Evolutionary conservation across 352 stramenopile species (phyloP).

Genomic region (Saprolegnia diclina): DNA sequence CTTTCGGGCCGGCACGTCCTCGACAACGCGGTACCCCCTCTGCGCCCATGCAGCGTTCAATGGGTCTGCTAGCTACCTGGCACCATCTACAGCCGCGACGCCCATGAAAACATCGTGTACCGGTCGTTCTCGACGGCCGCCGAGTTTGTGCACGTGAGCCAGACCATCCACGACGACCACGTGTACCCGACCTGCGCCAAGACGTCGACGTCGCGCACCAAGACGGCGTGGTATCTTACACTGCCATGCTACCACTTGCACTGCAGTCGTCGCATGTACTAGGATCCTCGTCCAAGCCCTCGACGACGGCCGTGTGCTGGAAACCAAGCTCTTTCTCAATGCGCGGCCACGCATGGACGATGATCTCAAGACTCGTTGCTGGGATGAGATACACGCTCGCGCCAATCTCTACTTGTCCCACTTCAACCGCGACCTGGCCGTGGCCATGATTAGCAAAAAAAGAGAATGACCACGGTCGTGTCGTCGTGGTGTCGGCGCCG

Average conservation of each 20-base stretch:
- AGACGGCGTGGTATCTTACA: neutral
- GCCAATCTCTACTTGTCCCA: neutral
- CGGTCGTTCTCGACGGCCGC: neutral
- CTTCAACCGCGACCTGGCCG: neutral
- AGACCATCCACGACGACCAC: neutral
- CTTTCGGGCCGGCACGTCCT: neutral
- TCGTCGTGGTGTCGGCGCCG: slow-evolving; percentile 89
- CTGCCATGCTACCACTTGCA: too few species aligned
- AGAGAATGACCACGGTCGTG: slow-evolving; percentile 88
- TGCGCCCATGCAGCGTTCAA: neutral
- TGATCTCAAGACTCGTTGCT: neutral
- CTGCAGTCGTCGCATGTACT: neutral
- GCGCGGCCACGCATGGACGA: too few species aligned
- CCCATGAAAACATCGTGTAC: neutral
- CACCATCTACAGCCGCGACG: neutral
- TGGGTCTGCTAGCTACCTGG: neutral
- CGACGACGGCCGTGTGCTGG: neutral
- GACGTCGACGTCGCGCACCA: neutral
- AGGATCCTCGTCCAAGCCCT: neutral
- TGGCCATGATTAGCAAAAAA: slow-evolving; percentile 37
- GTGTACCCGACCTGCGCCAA: neutral
- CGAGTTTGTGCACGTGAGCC: neutral
- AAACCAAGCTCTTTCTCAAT: neutral
- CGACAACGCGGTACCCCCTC: neutral
- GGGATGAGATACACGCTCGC: neutral